Evolutionary conservation across 441 rosid species (phyloP).

Genomic region (Adansonia madagascariensis): DNA sequence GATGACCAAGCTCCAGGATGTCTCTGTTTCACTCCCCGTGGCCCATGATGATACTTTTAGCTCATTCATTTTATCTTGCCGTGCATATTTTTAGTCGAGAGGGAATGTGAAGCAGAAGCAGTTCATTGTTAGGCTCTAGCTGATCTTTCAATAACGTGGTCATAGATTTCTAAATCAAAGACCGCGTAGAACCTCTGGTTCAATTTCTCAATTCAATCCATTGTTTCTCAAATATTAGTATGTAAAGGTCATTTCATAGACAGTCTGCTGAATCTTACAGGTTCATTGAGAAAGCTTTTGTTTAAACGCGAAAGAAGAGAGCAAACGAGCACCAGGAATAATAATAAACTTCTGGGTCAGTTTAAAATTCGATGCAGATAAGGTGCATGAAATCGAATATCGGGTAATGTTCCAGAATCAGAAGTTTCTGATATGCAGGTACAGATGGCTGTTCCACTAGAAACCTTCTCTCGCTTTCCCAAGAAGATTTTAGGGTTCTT

Average conservation of each 20-base stretch:
- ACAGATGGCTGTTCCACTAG: neutral
- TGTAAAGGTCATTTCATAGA: neutral
- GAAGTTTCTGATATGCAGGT: neutral
- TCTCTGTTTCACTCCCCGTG: conserved; percentile 60
- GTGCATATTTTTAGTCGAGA: neutral
- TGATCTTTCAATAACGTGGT: neutral
- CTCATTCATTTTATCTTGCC: neutral
- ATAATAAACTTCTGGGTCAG: neutral
- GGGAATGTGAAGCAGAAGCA: neutral
- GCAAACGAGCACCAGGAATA: neutral
- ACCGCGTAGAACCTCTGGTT: neutral
- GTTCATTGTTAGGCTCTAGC: conserved; percentile 5
- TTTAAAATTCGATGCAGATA: neutral
- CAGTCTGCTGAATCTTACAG: neutral
- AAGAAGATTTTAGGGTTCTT: neutral
- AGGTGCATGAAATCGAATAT: neutral
- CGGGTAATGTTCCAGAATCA: neutral
- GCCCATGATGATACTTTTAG: conserved; percentile 48
- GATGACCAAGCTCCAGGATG: conserved; percentile 64
- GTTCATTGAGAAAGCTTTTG: neutral
- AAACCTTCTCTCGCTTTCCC: neutral
- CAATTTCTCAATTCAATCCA: neutral
- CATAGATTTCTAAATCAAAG: neutral
- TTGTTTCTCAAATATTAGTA: neutral
- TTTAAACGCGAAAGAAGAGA: neutral